Percentiles rank a stretch among this genome's conserved stretches.
phyloP scores from a whole-genome alignment of 2,329 filamentous ascomycete genomes.

The Talaromyces marneffei region DNA sequence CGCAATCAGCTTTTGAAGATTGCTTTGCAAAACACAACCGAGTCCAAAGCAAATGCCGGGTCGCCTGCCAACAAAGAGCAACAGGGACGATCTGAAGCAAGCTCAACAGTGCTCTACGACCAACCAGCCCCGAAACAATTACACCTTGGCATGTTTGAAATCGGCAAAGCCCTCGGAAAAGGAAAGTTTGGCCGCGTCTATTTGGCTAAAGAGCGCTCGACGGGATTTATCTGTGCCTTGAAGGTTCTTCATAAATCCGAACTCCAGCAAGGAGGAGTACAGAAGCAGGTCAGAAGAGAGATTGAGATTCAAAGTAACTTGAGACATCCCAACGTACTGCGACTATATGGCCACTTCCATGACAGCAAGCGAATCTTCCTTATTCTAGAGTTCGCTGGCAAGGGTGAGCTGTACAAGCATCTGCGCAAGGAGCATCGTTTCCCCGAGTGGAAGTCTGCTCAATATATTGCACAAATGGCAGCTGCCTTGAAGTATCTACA shows the following conservation, averaged over 20 bases:
- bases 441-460: constrained; percentile 77
- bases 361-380: constrained; percentile 82
- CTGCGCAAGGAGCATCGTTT: constrained; percentile 72
- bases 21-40: constrained; percentile 71
- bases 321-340: constrained; percentile 76
- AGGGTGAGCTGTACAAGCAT: constrained; percentile 84
- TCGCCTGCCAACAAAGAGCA: constrained; percentile 62
- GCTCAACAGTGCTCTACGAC: constrained; percentile 46
- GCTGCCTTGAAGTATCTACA: constrained; percentile 83
- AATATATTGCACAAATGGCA: constrained; percentile 89
- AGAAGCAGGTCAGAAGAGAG: constrained; percentile 81
- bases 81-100: constrained; percentile 36
- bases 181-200: constrained; percentile 86
- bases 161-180: constrained; percentile 77
- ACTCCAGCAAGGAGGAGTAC: constrained; percentile 70
- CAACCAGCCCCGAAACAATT: constrained; percentile 58
- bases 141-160: constrained; percentile 92
- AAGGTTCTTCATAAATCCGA: constrained; percentile 84
- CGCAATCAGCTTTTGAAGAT: constrained; percentile 82
- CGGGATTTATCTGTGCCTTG: constrained; percentile 76
- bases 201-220: constrained; percentile 70
- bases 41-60: constrained; percentile 48
- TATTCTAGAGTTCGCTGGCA: constrained; percentile 79
- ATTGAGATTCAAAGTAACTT: constrained; percentile 88
- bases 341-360: constrained; percentile 82